Percentiles rank a stretch among this genome's conserved stretches.
phyloP scores from a whole-genome alignment of 2,329 filamentous ascomycete species.

The Diaporthe batatas region DNA sequence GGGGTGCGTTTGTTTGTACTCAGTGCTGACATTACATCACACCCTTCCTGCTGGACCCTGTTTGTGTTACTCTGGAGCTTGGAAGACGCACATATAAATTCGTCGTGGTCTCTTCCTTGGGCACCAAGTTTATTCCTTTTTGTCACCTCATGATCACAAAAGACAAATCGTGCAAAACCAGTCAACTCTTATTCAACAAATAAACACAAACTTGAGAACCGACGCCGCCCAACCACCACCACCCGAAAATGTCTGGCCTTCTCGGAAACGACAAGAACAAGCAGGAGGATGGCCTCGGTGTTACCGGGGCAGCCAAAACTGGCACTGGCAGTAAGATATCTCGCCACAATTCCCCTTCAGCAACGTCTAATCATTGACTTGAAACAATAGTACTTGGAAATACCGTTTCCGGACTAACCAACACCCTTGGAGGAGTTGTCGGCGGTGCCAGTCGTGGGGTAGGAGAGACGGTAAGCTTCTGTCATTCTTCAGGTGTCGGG shows the following conservation, averaged over 20 bases:
- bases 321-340: slow-evolving; percentile 38
- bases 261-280: slow-evolving; percentile 40
- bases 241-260: slow-evolving; percentile 35
- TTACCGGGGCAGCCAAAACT: slow-evolving; percentile 38
- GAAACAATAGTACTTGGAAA: slow-evolving; percentile 27
- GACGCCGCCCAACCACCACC: no score
- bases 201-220: background rate
- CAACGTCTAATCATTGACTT: background rate
- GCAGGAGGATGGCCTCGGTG: slow-evolving; percentile 32
- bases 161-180: no score
- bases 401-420: slow-evolving; percentile 38
- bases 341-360: background rate
- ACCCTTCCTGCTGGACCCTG: background rate
- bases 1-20: background rate
- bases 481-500: no score
- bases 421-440: slow-evolving; percentile 40
- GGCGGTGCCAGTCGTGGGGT: slow-evolving; percentile 38
- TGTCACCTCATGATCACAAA: no score
- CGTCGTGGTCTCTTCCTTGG: background rate
- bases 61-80: background rate
- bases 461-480: slow-evolving; percentile 33
- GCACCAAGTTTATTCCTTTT: no score
- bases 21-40: slow-evolving; percentile 1
- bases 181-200: background rate
- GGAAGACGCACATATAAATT: background rate